Evolutionary conservation across 2,329 filamentous ascomycete genomes (phyloP).

Genomic region (Pyrenophora tritici-repentis): DNA sequence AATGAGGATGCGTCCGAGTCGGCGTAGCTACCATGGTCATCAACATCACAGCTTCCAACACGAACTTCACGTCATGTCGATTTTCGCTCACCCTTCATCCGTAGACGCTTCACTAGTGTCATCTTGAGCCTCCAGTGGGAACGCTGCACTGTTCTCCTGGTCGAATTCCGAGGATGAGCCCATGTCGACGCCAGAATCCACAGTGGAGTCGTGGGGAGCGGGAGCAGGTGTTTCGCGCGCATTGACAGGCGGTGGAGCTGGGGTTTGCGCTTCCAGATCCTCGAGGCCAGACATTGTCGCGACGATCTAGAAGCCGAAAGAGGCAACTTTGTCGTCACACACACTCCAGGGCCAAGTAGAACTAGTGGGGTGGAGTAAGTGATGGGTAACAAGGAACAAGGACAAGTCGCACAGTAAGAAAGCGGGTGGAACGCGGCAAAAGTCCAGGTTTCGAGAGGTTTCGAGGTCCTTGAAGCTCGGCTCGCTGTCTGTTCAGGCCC

Average conservation of each 20-base stretch:
- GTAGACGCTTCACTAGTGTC: conserved; percentile 26
- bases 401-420: background rate
- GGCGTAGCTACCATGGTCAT: conserved; percentile 20
- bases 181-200: conserved; percentile 25
- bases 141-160: conserved; percentile 25
- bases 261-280: background rate
- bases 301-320: background rate
- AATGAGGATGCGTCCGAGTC: conserved; percentile 29
- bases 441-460: background rate
- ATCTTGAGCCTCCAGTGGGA: conserved; percentile 21
- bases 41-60: background rate
- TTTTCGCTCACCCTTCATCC: conserved; percentile 25
- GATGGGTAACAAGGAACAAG: background rate
- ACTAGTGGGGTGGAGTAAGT: background rate
- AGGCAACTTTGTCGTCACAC: background rate
- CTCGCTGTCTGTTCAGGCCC: too few species aligned
- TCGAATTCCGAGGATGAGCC: conserved; percentile 21
- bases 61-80: too few species aligned
- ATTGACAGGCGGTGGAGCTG: background rate
- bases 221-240: background rate
- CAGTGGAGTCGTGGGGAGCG: background rate
- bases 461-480: too few species aligned
- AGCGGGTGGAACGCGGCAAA: background rate
- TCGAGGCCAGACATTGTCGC: background rate
- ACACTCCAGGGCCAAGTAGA: background rate